Conservation (phyloP, 345 rosid genomes). For the Lepidium africanum region DNA sequence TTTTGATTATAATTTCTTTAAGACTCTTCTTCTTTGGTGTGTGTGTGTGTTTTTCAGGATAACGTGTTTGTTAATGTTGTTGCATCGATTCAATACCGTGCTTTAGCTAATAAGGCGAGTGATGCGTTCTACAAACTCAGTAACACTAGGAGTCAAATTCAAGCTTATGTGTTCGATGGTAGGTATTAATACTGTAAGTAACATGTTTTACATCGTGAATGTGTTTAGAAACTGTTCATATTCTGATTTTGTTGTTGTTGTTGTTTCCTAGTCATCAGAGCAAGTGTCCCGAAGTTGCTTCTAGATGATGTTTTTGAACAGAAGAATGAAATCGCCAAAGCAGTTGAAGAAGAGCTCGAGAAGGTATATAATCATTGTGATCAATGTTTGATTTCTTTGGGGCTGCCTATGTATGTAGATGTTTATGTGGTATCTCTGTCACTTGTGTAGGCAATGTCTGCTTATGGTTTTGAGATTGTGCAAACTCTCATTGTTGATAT, state of each 20-base stretch:
- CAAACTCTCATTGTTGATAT: constrained; percentile 52
- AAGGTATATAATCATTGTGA: constrained; percentile 28
- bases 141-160: constrained; percentile 46
- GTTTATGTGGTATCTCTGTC: background rate
- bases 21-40: background rate
- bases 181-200: background rate
- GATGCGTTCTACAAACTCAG: constrained; percentile 56
- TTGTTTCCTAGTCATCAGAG: constrained; percentile 35
- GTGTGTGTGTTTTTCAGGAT: constrained; percentile 27
- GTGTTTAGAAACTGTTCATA: background rate
- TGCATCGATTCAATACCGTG: constrained; percentile 49
- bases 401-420: background rate
- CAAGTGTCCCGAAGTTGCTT: constrained; percentile 44
- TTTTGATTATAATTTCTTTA: background rate
- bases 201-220: background rate
- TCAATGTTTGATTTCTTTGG: background rate
- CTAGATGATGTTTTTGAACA: constrained; percentile 52
- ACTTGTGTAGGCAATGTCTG: constrained; percentile 41
- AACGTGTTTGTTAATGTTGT: constrained; percentile 54
- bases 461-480: constrained; percentile 48
- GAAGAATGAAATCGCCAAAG: constrained; percentile 50
- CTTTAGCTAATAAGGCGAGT: constrained; percentile 36
- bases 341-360: constrained; percentile 50
- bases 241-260: background rate
- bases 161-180: constrained; percentile 55